Evolutionary conservation across 352 stramenopile genomes (phyloP).

Genomic region (Poterioochromonas sp.): DNA sequence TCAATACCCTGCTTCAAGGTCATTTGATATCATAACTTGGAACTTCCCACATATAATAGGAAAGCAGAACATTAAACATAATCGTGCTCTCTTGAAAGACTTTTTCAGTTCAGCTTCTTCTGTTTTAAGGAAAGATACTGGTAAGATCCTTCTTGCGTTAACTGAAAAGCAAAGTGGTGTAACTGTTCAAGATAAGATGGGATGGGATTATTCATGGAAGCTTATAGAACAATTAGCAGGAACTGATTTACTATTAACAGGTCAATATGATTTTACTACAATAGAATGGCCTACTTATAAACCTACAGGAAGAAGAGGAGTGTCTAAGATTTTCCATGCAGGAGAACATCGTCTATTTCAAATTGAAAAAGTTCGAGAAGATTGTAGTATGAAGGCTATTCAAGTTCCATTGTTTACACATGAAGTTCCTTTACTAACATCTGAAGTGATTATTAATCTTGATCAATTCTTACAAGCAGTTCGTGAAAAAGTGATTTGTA

Average conservation of each 20-base stretch:
- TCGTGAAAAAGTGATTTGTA: neutral
- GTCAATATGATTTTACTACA: neutral
- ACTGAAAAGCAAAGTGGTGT: neutral
- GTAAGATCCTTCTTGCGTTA: neutral
- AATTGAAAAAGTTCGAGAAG: neutral
- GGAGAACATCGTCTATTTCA: neutral
- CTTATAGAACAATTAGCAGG: neutral
- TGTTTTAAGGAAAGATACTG: neutral
- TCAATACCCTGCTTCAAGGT: neutral
- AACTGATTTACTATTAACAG: neutral
- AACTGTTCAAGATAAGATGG: no score
- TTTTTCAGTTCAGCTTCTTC: neutral
- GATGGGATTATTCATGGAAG: constrained; percentile 5
- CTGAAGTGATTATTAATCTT: neutral
- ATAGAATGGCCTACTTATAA: neutral
- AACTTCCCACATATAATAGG: constrained; percentile 19
- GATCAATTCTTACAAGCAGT: neutral
- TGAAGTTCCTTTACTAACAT: neutral
- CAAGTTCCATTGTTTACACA: constrained; percentile 2
- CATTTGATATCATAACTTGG: neutral
- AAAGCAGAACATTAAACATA: constrained; percentile 11
- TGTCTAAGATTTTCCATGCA: neutral
- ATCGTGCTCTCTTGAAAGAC: neutral
- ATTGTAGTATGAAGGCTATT: neutral
- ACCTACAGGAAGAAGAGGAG: neutral